Evolutionary conservation across 164 flowering plant genomes (phyloP), one percentile per base, ranked within the genome.

Genomic region (Nelumbo lutea): DNA sequence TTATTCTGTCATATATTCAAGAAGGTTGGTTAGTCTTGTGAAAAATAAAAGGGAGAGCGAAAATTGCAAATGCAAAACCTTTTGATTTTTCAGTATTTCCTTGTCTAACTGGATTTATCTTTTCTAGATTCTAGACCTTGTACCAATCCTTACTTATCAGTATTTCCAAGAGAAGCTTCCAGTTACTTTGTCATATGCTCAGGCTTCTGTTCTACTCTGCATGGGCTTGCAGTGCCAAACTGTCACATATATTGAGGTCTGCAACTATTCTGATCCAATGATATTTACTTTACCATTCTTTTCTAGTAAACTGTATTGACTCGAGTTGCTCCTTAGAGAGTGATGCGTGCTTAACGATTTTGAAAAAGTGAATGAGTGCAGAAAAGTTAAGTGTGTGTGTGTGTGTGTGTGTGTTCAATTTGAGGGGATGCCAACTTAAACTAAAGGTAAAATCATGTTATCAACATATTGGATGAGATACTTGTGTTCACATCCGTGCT

Each of bases 131-230:
- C 67, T 78, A 6, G 90, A 87, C 70, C 72, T 85, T 62, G 81
- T 79, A 63, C 83, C 84, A 10, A 59, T 42, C 42, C 86, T 96
- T 65, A 87, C 93, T 52, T 84, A 76, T 46, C 78, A 75, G 27
- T 96, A 88, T 78, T 91, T 88, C 73, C 78, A 72, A 73, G 89
- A 75, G 81, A 86, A 81, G 78, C 69, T 96, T 76, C 97, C 96
- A 15, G 91, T 93, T 64, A 67, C 87, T 27, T 62, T 96, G 53
- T 83, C 93, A 13, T 78, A 79, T 75, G 82, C 76, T 57, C 96
- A 93, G 79, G 90, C 90, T 62, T 83, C 93, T 44, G 80, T 91
- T 67, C 79, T 96, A 72, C 88, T 96, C 39, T 86, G 92, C 78
- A 76, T 85, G 68, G 97, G 98, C 53, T 76, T 96, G 87, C 97